phyloP scores from a whole-genome alignment of 2,329 filamentous ascomycete genomes.

The Triangularia setosa region DNA sequence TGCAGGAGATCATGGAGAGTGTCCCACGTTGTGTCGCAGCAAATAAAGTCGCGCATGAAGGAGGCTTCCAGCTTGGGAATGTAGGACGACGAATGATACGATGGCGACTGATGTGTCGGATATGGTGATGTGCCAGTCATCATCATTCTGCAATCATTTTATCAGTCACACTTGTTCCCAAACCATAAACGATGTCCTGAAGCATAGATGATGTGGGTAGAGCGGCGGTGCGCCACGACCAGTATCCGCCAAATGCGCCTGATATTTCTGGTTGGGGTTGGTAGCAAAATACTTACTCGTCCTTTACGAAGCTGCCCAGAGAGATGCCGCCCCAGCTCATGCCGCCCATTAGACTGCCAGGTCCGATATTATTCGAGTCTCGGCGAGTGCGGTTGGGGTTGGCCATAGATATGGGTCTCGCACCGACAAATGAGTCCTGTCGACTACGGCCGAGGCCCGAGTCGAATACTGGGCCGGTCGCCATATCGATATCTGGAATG shows the following conservation, averaged over 20 bases:
- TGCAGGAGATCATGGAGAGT: slow-evolving; percentile 92
- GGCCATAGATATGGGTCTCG: slow-evolving; percentile 64
- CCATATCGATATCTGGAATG: slow-evolving; percentile 47
- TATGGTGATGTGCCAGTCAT: slow-evolving; percentile 98
- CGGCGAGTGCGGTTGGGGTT: slow-evolving; percentile 60
- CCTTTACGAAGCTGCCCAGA: slow-evolving; percentile 92
- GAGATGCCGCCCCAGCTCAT: slow-evolving; percentile 98
- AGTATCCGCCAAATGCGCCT: neutral
- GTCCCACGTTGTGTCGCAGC: slow-evolving; percentile 83
- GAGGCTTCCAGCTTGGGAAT: slow-evolving; percentile 93
- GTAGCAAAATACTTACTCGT: slow-evolving; percentile 76
- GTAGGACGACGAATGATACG: slow-evolving; percentile 94
- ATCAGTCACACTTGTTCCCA: neutral
- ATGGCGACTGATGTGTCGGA: slow-evolving; percentile 76
- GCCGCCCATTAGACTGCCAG: slow-evolving; percentile 62
- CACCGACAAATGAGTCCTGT: slow-evolving; percentile 63
- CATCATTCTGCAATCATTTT: slow-evolving; percentile 54
- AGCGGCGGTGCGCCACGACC: neutral
- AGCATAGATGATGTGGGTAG: neutral
- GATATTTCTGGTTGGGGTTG: neutral
- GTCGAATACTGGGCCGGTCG: slow-evolving; percentile 56
- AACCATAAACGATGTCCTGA: neutral
- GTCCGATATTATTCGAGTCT: slow-evolving; percentile 47
- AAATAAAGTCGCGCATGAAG: slow-evolving; percentile 96
- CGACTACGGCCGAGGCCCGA: slow-evolving; percentile 52